Evolutionary conservation across 441 rosid species (phyloP), one percentile per base, ranked within the genome.

Genomic region (Populus tomentosa): DNA sequence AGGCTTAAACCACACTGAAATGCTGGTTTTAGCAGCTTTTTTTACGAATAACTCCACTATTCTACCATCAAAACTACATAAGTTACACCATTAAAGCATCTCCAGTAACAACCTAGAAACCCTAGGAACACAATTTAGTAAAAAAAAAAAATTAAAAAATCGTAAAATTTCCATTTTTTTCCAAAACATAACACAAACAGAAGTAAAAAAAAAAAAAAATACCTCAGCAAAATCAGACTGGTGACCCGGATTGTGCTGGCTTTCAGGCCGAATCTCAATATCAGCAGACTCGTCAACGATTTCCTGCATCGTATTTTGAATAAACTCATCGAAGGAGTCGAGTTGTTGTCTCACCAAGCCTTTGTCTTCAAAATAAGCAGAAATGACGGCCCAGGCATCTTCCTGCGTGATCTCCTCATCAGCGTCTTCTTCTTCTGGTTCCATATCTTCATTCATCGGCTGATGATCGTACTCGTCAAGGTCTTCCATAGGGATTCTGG

Each of bases 301-400:
- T 81, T 95, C 99, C 84, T 94, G 98, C 97, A 95, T 95, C 5
- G 98, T 94, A 62, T 95, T 94, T 84, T 95, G 98, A 64, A 95
- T 95, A 66, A 95, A 95, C 86, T 95, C 99, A 36, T 96, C 98
- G 86, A 96, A 96, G 0, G 98, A 92, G 74, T 96, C 97, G 67
- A 96, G 94, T 86, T 94, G 97, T 76, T 96, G 99, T 11, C 98
- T 89, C 67, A 94, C 99, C 80, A 96, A 79, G 24, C 99, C 98
- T 84, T 96, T 94, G 79, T 94, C 98, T 80, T 96, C 98, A 82
- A 96, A 96, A 68, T 94, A 96, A 16, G 99, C 96, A 2, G 98
- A 96, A 56, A 94, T 94, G 6, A 96, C 98, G 0, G 97, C 93
- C 98, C 98, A 94, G 0, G 98, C 97, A 69, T 96, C 98, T 76